Evolutionary conservation across 2,329 filamentous ascomycete genomes (phyloP).

Genomic region (Penicillium sp.): DNA sequence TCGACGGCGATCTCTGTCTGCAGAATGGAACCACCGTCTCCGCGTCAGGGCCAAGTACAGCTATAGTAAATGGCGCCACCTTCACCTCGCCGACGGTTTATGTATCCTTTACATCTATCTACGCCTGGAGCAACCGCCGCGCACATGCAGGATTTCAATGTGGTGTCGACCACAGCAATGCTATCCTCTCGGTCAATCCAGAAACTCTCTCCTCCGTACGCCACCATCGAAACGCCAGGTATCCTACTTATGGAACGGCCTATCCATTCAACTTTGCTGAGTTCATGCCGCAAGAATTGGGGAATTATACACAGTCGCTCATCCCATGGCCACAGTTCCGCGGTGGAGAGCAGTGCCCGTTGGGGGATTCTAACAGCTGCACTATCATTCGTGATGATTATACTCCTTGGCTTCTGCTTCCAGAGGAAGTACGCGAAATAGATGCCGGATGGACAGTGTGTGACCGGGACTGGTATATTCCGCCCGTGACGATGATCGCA

Average conservation of each 20-base stretch:
- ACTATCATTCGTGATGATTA: slow-evolving; percentile 29
- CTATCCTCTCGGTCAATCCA: slow-evolving; percentile 23
- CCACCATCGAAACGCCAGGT: slow-evolving; percentile 26
- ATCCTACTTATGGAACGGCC: slow-evolving; percentile 22
- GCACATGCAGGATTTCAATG: slow-evolving; percentile 21
- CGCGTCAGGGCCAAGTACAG: slow-evolving; percentile 24
- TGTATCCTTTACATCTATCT: slow-evolving; percentile 28
- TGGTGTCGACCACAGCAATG: slow-evolving; percentile 21
- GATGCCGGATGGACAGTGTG: slow-evolving; percentile 24
- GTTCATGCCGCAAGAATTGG: slow-evolving; percentile 21
- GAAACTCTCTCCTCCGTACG: slow-evolving; percentile 21
- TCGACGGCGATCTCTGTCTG: slow-evolving; percentile 22
- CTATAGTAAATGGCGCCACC: slow-evolving; percentile 23
- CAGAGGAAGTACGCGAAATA: slow-evolving; percentile 21
- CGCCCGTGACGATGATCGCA: slow-evolving; percentile 19
- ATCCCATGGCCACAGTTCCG: slow-evolving; percentile 28
- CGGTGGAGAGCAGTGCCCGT: slow-evolving; percentile 24
- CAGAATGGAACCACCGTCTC: slow-evolving; percentile 25
- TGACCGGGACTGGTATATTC: slow-evolving; percentile 27
- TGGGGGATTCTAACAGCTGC: slow-evolving; percentile 13
- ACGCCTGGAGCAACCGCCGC: slow-evolving; percentile 26
- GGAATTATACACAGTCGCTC: slow-evolving; percentile 21
- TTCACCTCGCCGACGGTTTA: slow-evolving; percentile 27
- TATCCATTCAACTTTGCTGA: slow-evolving; percentile 30
- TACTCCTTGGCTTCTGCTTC: slow-evolving; percentile 23